These are phyloP conservation scores for Cylindrotheca fusiformis DNA, from an alignment of 108 stramenopile genomes.

Conservation along the genomic window DNA sequence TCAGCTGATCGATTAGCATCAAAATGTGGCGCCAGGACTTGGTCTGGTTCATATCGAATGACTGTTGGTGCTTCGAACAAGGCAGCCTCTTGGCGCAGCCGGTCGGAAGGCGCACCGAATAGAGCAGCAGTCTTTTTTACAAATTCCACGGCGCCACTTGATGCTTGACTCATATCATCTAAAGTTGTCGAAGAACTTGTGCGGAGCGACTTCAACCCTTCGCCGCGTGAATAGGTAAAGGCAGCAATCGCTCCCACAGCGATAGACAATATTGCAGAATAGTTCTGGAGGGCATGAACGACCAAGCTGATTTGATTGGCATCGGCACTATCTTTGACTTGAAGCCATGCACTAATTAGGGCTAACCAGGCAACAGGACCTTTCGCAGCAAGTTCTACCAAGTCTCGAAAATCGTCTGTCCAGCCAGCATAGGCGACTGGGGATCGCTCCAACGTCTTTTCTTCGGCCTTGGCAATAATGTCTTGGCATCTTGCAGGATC, in stretches of 20 bases:
- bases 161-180: constrained; percentile 43
- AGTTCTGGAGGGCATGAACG: constrained; percentile 61
- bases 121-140: constrained; percentile 49
- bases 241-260: constrained; percentile 39
- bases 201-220: constrained; percentile 51
- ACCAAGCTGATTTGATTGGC: constrained; percentile 43
- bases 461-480: constrained; percentile 42
- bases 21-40: constrained; percentile 72
- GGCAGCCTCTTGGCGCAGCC: constrained; percentile 31
- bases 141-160: constrained; percentile 46
- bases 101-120: constrained; percentile 23
- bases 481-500: constrained; percentile 46
- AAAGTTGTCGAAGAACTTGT: constrained; percentile 74
- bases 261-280: constrained; percentile 40
- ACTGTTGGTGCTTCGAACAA: constrained; percentile 77
- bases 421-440: constrained; percentile 82
- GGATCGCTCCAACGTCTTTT: constrained; percentile 49
- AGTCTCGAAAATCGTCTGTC: constrained; percentile 70
- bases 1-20: constrained; percentile 76
- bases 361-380: constrained; percentile 77
- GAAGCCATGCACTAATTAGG: constrained; percentile 55
- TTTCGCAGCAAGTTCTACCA: constrained; percentile 60
- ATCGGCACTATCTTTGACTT: constrained; percentile 32
- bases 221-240: constrained; percentile 49
- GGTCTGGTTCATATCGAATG: constrained; percentile 68